phyloP scores from a whole-genome alignment of 371 early-diverging fungal species.

The Apophysomyces sp. region DNA sequence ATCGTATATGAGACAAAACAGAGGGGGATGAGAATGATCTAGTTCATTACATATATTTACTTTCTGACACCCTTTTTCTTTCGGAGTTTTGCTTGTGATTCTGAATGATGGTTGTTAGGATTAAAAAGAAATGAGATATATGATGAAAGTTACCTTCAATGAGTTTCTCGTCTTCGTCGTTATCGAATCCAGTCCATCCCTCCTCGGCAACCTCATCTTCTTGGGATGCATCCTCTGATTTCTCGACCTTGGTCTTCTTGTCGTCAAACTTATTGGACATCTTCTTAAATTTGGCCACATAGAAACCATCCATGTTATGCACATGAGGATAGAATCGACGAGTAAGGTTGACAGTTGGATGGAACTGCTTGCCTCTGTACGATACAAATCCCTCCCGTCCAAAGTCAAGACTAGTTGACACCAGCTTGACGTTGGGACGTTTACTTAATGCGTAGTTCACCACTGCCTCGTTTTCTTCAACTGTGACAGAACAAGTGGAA shows the following conservation, averaged over 20 bases:
- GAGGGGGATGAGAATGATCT: neutral
- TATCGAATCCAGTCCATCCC: conserved; percentile 54
- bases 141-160: conserved; percentile 51
- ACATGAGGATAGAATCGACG: conserved; percentile 98
- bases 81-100: conserved; percentile 25
- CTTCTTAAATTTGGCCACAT: conserved; percentile 96
- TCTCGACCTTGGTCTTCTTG: conserved; percentile 28
- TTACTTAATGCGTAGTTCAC: conserved; percentile 96
- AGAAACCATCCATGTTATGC: conserved; percentile 99
- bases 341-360: conserved; percentile 81
- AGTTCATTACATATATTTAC: neutral
- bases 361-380: conserved; percentile 88
- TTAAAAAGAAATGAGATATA: too few species aligned
- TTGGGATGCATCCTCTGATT: conserved; percentile 13
- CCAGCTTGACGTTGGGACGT: conserved; percentile 93
- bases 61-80: conserved; percentile 19
- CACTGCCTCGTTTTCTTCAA: conserved; percentile 99
- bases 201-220: conserved; percentile 20
- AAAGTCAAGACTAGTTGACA: conserved; percentile 87
- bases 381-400: conserved; percentile 89
- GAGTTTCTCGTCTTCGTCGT: conserved; percentile 67
- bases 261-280: conserved; percentile 66
- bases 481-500: conserved; percentile 98
- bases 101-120: too few species aligned
- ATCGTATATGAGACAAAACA: too few species aligned